A percentile compares a stretch with the other conserved stretches of the same genome.
Conservation (phyloP, 306 rosid species). For the Canavalia gladiata region DNA sequence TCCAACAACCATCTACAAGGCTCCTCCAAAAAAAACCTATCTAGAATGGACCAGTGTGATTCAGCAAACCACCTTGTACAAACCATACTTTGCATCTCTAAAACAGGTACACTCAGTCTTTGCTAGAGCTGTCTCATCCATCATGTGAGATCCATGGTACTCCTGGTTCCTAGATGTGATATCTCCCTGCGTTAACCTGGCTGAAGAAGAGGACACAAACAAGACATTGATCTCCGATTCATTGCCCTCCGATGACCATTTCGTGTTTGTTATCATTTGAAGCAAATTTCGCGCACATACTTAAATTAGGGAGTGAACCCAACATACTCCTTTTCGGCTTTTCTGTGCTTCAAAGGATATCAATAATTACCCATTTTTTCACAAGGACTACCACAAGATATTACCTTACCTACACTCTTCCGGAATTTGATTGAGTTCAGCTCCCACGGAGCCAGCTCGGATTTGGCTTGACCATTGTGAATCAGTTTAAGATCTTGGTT, state of each 20-base stretch:
- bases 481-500: conserved; percentile 29
- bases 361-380: conserved; percentile 6
- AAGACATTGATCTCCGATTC: conserved; percentile 34
- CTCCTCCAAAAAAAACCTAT: too few relatives aligned
- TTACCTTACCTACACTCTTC: conserved; percentile 21
- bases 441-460: neutral
- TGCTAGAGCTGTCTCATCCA: too few relatives aligned
- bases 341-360: conserved; percentile 8
- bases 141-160: too few relatives aligned
- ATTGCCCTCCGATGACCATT: neutral
- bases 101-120: too few relatives aligned
- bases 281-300: conserved; percentile 39
- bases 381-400: neutral
- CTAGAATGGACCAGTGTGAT: too few relatives aligned
- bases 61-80: too few relatives aligned
- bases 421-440: conserved; percentile 20
- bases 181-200: neutral
- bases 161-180: too few relatives aligned
- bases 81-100: too few relatives aligned
- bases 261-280: conserved; percentile 18
- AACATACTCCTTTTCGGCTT: conserved; percentile 50
- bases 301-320: too few relatives aligned
- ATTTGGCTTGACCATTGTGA: conserved; percentile 32
- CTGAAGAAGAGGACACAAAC: conserved; percentile 52
- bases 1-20: too few relatives aligned